Conservation (phyloP, 75 land plant genomes). For the Cupressus sempervirens region DNA sequence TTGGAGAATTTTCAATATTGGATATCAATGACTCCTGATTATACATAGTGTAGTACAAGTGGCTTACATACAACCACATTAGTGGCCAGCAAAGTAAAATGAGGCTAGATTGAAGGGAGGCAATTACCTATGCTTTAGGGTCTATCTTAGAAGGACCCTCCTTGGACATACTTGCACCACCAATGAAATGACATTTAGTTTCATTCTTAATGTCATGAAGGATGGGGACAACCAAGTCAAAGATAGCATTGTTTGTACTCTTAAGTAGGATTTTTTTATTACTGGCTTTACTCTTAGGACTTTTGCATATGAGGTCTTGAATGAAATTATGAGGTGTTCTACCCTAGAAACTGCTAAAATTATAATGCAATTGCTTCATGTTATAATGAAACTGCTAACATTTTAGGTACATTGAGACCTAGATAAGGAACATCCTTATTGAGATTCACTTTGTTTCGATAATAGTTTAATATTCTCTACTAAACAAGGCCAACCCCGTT, state of each 20-base stretch:
- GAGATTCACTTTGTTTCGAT: no score
- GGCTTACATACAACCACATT: no score
- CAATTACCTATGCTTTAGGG: conserved; percentile 77
- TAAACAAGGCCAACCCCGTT: no score
- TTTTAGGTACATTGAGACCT: no score
- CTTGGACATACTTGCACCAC: conserved; percentile 50
- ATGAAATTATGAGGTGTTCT: conserved; percentile 57
- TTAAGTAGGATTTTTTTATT: conserved; percentile 75
- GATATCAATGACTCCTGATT: no score
- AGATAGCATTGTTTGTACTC: conserved; percentile 87
- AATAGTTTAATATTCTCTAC: no score
- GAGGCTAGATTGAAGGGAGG: conserved; percentile 59
- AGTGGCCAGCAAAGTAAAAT: no score
- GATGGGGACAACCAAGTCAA: conserved; percentile 66
- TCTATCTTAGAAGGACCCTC: conserved; percentile 70
- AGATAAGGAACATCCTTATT: no score
- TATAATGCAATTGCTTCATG: conserved; percentile 45
- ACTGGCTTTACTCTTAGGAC: conserved; percentile 52
- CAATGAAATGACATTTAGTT: conserved; percentile 50
- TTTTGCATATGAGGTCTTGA: conserved; percentile 70
- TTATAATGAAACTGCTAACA: no score
- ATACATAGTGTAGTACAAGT: no score
- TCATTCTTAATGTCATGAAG: conserved; percentile 72
- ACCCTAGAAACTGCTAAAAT: conserved; percentile 42
- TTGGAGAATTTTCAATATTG: no score